Conservation (phyloP, 2,329 filamentous ascomycete genomes). For the Penicillium sclerotigenum region DNA sequence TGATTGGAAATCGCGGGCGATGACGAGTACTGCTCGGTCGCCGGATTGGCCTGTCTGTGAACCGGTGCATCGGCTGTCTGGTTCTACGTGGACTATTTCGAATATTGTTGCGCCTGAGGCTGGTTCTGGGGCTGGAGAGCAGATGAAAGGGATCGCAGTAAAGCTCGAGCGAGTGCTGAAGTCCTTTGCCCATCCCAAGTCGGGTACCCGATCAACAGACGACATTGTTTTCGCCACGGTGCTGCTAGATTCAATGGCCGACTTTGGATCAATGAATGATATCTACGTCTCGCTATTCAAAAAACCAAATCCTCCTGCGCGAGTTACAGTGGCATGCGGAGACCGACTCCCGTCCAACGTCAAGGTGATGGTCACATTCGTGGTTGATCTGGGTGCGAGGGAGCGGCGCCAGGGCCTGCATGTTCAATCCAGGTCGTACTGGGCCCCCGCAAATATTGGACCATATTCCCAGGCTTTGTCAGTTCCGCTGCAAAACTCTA, state of each 20-base stretch:
- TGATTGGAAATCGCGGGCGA: not conserved
- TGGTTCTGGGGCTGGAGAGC: constrained; percentile 39
- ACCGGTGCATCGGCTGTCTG: constrained; percentile 21
- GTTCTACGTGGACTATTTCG: constrained; percentile 34
- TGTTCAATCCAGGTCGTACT: constrained; percentile 91
- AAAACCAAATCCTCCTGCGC: constrained; percentile 75
- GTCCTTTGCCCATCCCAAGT: constrained; percentile 7
- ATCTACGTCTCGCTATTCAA: constrained; percentile 73
- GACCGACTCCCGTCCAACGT: constrained; percentile 58
- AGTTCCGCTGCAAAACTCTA: constrained; percentile 26
- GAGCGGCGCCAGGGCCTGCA: constrained; percentile 60
- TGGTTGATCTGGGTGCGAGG: constrained; percentile 40
- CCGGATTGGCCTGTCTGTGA: constrained; percentile 12
- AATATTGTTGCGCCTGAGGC: constrained; percentile 41
- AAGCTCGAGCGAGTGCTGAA: constrained; percentile 19
- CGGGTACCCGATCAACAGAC: constrained; percentile 24
- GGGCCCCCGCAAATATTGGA: constrained; percentile 96
- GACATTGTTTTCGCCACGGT: constrained; percentile 55
- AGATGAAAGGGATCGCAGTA: constrained; percentile 37
- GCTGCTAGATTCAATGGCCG: constrained; percentile 72
- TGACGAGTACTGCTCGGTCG: not conserved
- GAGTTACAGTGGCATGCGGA: constrained; percentile 79
- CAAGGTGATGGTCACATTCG: constrained; percentile 60
- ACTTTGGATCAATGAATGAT: constrained; percentile 72
- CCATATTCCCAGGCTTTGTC: constrained; percentile 88